Base-by-base conservation (phyloP, 108 stramenopile genomes). In the Fragilaria crotonensis region DNA sequence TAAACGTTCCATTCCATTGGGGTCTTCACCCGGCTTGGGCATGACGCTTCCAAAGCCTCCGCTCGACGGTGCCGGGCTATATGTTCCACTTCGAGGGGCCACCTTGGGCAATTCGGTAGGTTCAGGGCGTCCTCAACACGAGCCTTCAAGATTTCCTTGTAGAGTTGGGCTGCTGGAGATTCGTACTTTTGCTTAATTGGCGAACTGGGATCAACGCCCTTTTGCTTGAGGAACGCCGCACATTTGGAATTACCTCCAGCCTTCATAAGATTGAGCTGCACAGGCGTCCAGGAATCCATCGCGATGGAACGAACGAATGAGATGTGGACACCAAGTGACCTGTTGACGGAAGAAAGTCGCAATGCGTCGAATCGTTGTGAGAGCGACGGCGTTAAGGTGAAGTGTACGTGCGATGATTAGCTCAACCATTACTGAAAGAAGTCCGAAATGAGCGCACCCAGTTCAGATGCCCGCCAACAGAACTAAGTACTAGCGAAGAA, bases 281-380 rank as follows among this genome's bases (percentile, higher is more conserved):
- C 54, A 0, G 76, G 72, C 23, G 89, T 84, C 98, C 98, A 99
- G 18, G 93, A 91, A 75, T 98, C 98, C 95, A 98, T 96, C 62
- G 93, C 94, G 53, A 96, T 93, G 44, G 92, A 93, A 18, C 96
- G 84, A 19, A 98, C 96, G 66, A 97, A 97, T 33, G 93, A 91
- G 64, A 95, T 93, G 77, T 96, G 98, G 20, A 97, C 93, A 41
- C 96, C 98, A 47, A 99, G 73, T 5, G 90, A 92, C 3, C 89
- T 86, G 19, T 58, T 30, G 25, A 31, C 30, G 4, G 31, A 26
- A 29, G 11, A 53, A 27, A 33, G 30, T n/a, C n/a, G n/a, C n/a
- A n/a, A n/a, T n/a, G n/a, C n/a, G n/a, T n/a, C n/a, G n/a, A n/a
- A n/a, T 44, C 9, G 41, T 44, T 14, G 41, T 44, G 14, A 14